Evolutionary conservation across 1,284 basidiomycete genomes (phyloP).

Genomic region (Ustilago vetiveriae): DNA sequence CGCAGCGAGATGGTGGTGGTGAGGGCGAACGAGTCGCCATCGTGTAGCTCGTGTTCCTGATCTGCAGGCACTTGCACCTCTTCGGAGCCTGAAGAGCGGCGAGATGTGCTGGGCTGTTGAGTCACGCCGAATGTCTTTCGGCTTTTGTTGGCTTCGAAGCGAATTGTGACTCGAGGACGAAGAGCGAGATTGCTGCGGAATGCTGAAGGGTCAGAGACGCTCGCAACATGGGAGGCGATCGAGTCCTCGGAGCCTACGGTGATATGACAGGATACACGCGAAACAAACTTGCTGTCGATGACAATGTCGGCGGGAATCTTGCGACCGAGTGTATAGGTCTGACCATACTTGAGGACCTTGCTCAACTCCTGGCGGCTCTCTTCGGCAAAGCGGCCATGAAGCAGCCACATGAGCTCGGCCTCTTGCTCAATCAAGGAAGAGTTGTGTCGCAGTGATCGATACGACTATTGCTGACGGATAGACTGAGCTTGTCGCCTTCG

Average conservation of each 20-base stretch:
- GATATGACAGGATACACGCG: conserved; percentile 40
- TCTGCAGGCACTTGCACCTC: conserved; percentile 34
- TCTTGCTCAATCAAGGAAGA: background rate
- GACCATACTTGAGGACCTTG: conserved; percentile 54
- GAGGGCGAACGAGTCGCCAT: conserved; percentile 39
- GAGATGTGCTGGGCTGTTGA: conserved; percentile 5
- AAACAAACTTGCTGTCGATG: conserved; percentile 55
- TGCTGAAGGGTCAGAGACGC: conserved; percentile 12
- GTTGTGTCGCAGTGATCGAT: background rate
- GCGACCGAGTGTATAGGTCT: conserved; percentile 52
- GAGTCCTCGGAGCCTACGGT: conserved; percentile 25
- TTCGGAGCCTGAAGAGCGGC: conserved; percentile 2
- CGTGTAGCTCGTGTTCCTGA: conserved; percentile 17
- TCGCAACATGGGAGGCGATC: conserved; percentile 4
- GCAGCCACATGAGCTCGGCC: conserved; percentile 44
- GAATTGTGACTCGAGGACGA: conserved; percentile 42
- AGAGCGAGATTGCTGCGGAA: conserved; percentile 21
- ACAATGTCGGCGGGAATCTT: conserved; percentile 58
- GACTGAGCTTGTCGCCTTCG: too few species aligned
- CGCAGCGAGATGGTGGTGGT: conserved; percentile 44
- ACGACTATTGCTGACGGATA: background rate
- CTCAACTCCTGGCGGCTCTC: conserved; percentile 34
- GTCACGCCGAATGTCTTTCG: conserved; percentile 31
- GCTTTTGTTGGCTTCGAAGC: conserved; percentile 51
- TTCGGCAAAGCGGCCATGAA: conserved; percentile 49